Base-by-base conservation (phyloP, 2,329 filamentous ascomycete genomes). In the Exophiala aquamarina region DNA sequence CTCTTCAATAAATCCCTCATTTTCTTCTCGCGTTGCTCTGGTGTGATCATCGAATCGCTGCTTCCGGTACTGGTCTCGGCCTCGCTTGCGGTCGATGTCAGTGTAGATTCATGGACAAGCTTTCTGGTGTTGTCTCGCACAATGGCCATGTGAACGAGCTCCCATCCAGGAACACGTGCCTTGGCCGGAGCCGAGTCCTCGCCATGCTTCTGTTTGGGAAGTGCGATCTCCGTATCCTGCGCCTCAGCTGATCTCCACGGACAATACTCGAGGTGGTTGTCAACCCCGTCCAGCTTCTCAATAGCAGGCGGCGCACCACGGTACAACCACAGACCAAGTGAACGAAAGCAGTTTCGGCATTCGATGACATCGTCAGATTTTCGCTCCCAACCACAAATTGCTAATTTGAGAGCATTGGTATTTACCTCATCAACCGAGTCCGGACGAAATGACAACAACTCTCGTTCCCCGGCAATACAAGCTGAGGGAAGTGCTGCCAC, bases 261-360 rank as follows among this genome's bases (percentile, higher is more conserved):
- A 57, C 88, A 93, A 61, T 91, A 93, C 61, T 89, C 87, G 52
- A 89, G 81, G 65, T 93, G 88, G 64, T 91, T 86, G 4, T 77
- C 76, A 2, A 84, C 68, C 3, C 83, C 81, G 60, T 92, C 83
- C 1, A 93, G 74, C 46, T 81, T 77, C 21, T 86, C 78, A 59
- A 81, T 79, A 66, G 84, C 90, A 65, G 83, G 84, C 61, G 83
- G 86, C 8, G 55, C 44, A 29, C 55, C 55, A 15, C 56, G 49
- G 66, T 95, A 97, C 74, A 98, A 86, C 93, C 93, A 98, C 2
- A 98, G 75, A 0, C 93, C 93, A 0, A 97, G 75, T 1, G 91
- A 83, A 49, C 93, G 83, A 61, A 95, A 87, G 64, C 93, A 98
- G 15, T 89, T 87, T 49, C 85, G 79, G 66, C 93, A 98, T 3